Evolutionary conservation across 331 rosid species (phyloP).

Genomic region (Quercus lobata): DNA sequence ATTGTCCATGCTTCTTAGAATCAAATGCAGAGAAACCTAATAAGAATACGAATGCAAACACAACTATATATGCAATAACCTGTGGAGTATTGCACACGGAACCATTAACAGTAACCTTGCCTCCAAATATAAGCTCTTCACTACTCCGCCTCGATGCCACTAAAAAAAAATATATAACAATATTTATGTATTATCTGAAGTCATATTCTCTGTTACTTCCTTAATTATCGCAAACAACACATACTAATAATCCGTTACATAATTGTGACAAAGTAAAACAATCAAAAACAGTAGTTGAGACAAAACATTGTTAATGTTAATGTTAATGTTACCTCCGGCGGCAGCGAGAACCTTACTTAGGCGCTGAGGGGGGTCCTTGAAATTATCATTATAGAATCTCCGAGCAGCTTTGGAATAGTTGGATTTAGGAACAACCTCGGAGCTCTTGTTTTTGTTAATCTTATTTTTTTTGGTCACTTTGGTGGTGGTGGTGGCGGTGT

Average conservation of each 20-base stretch:
- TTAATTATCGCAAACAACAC: neutral
- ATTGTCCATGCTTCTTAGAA: no score
- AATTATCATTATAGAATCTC: slow-evolving; percentile 69
- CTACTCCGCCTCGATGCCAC: slow-evolving; percentile 92
- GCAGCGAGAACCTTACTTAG: slow-evolving; percentile 95
- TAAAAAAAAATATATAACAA: slow-evolving; percentile 19
- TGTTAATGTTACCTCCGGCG: slow-evolving; percentile 67
- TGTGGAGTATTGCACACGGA: slow-evolving; percentile 90
- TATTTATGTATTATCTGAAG: no score
- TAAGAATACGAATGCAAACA: no score
- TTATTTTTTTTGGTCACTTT: slow-evolving; percentile 25
- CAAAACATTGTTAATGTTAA: neutral
- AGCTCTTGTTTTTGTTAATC: slow-evolving; percentile 22
- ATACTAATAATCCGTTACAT: no score
- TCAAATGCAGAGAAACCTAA: no score
- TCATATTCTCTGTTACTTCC: no score
- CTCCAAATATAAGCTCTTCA: slow-evolving; percentile 86
- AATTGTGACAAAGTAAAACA: no score
- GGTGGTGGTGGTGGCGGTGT: slow-evolving; percentile 24
- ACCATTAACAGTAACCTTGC: slow-evolving; percentile 82
- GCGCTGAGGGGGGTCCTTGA: slow-evolving; percentile 58
- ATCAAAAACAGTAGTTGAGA: neutral
- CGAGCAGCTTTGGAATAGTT: slow-evolving; percentile 81
- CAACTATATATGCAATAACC: slow-evolving; percentile 20
- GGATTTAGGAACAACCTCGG: slow-evolving; percentile 33